Percentiles rank a stretch among this genome's conserved stretches.
Conservation (phyloP, 163 green algal species). For the Dunaliella salina region DNA sequence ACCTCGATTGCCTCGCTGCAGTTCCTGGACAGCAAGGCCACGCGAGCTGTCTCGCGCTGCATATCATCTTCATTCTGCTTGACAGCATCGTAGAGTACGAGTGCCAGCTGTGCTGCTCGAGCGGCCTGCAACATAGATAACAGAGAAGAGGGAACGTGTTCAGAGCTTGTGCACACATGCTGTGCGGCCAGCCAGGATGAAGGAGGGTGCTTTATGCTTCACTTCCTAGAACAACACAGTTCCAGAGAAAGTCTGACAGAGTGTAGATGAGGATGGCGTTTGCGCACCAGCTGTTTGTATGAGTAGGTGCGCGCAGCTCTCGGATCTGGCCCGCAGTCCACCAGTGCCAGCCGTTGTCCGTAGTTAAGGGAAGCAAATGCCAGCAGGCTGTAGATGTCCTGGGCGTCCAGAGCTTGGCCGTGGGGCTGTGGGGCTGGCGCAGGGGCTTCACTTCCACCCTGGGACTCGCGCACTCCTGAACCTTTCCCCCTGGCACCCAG, state of each 20-base stretch:
- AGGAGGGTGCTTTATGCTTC: too few relatives aligned
- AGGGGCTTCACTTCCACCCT: too few relatives aligned
- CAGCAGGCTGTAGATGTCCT: neutral
- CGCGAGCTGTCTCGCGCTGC: neutral
- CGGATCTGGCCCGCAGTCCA: neutral
- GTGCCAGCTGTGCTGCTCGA: neutral
- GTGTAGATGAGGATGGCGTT: too few relatives aligned
- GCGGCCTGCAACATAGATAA: neutral
- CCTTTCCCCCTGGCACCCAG: too few relatives aligned
- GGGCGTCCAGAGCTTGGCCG: neutral
- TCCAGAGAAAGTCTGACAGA: too few relatives aligned
- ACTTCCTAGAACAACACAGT: too few relatives aligned
- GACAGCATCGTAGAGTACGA: neutral
- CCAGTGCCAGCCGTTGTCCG: neutral
- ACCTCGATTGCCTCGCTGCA: neutral
- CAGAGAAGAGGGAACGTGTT: too few relatives aligned
- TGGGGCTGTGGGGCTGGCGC: too few relatives aligned
- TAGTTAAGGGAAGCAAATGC: neutral
- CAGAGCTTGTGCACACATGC: too few relatives aligned
- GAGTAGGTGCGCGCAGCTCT: slow-evolving; percentile 3
- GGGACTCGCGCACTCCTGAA: too few relatives aligned
- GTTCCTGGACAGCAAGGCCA: neutral
- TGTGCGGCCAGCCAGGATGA: too few relatives aligned
- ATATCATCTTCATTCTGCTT: neutral
- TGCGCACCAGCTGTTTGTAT: neutral